phyloP scores from a whole-genome alignment of 2,329 filamentous ascomycete species.

The Epichloe hybrida region DNA sequence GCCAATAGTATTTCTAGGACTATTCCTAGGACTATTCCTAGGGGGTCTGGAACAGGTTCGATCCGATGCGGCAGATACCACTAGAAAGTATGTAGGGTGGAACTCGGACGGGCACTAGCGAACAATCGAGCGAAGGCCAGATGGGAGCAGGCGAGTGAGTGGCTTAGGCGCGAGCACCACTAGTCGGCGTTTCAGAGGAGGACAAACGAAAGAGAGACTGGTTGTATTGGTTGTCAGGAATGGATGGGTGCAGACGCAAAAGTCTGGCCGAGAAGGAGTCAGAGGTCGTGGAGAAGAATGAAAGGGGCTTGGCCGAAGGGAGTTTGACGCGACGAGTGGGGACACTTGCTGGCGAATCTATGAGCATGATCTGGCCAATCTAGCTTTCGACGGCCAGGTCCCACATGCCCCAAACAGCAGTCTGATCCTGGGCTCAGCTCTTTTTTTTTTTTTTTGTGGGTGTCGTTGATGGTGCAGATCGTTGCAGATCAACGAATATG shows the following conservation, averaged over 20 bases:
- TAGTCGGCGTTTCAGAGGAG: not conserved
- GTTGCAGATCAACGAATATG: too few relatives aligned
- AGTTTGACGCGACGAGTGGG: not conserved
- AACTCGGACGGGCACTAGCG: not conserved
- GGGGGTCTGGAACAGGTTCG: not conserved
- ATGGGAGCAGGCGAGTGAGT: not conserved
- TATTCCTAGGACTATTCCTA: too few relatives aligned
- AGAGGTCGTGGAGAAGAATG: not conserved
- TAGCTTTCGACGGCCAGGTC: not conserved
- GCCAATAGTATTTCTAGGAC: not conserved
- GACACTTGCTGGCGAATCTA: not conserved
- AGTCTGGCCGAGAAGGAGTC: not conserved
- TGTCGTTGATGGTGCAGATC: not conserved
- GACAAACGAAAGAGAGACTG: not conserved
- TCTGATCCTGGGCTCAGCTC: not conserved
- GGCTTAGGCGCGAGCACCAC: not conserved
- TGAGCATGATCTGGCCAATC: not conserved
- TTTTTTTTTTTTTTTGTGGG: too few relatives aligned
- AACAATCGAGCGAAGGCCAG: not conserved
- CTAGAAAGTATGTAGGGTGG: not conserved
- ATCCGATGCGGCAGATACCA: not conserved
- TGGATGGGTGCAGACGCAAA: not conserved
- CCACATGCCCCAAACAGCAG: conserved; percentile 1
- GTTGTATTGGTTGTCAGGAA: not conserved
- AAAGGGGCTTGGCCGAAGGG: not conserved